These are phyloP conservation scores for Trichoderma erinaceum DNA, from an alignment of 495 filamentous ascomycete species.

Conservation along the genomic window DNA sequence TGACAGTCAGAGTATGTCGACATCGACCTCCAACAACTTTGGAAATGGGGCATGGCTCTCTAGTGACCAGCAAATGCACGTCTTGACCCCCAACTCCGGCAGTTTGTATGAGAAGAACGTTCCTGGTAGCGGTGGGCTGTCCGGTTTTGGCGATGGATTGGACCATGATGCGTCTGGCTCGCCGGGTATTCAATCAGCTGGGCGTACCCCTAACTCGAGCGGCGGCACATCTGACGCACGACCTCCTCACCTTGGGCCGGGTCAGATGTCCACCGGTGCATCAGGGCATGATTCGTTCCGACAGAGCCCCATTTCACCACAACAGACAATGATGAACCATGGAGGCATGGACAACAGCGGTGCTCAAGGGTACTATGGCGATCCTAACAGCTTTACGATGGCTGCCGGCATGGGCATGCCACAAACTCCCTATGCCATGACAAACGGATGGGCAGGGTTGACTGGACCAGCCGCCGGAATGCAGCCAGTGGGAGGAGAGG, in stretches of 20 bases:
- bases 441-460: slow-evolving; percentile 34
- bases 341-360: slow-evolving; percentile 25
- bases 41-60: slow-evolving; percentile 27
- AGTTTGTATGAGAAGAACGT: slow-evolving; percentile 10
- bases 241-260: slow-evolving; percentile 24
- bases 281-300: slow-evolving; percentile 41
- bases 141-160: slow-evolving; percentile 18
- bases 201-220: slow-evolving; percentile 49
- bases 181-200: slow-evolving; percentile 35
- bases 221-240: slow-evolving; percentile 36
- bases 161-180: slow-evolving; percentile 27
- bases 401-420: slow-evolving; percentile 18
- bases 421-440: slow-evolving; percentile 18
- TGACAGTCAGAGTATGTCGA: slow-evolving; percentile 20
- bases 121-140: background rate
- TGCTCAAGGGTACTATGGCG: slow-evolving; percentile 31
- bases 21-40: slow-evolving; percentile 22
- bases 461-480: slow-evolving; percentile 32
- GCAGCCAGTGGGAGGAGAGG: slow-evolving; percentile 43
- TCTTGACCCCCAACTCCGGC: background rate
- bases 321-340: slow-evolving; percentile 31
- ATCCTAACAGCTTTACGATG: slow-evolving; percentile 27
- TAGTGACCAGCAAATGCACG: slow-evolving; percentile 26
- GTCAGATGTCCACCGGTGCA: slow-evolving; percentile 20
- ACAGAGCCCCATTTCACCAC: slow-evolving; percentile 37